Base-by-base conservation (phyloP, 2,329 filamentous ascomycete genomes). In the Ophiostoma pallidulum region DNA sequence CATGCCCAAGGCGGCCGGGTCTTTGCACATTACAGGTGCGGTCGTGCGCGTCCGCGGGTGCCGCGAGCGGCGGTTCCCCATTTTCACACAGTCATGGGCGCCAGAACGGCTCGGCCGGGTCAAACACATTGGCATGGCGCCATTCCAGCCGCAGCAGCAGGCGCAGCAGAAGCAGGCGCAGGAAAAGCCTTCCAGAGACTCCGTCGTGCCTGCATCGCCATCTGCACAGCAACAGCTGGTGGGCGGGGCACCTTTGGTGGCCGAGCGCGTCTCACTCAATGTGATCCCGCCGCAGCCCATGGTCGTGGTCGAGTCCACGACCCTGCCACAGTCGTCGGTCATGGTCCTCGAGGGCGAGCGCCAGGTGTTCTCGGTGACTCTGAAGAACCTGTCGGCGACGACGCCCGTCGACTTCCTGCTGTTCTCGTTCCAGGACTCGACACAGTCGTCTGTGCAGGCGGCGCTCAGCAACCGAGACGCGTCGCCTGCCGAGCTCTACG, bases 341-440 rank as follows among this genome's bases (percentile, higher is more conserved):
- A 96, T 95, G 89, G 75, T 98, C 10, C 72, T 98, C 6, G 91
- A 97, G 66, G 92, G 92, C 37, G 91, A 98, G 64, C 77, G 76
- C 19, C 82, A 81, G 56, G 70, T 71, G 1, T 94, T 97, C 59
- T 82, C 78, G 0, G 74, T 96, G 14, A 90, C 84, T 0, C 68
- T 97, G 13, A 77, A 84, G 55, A 98, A 98, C 55, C 70, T 79
- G 8, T 92, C 88, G 1, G 56, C 61, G 7, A 68, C 72, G 1
- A 89, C 84, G 2, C 72, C 86, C 1, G 86, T 87, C 1, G 87
- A 95, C 59, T 82, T 97, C 47, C 69, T 96, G 31, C 73, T 92
- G 22, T 88, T 96, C 51, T 90, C 87, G 0, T 94, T 94, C 61
- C 82, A 89, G 56, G 89, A 96, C 65, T 94, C 89, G 1, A 90